Base-by-base conservation (phyloP, 2,329 filamentous ascomycete genomes). In the Arthrinium phaeospermum region DNA sequence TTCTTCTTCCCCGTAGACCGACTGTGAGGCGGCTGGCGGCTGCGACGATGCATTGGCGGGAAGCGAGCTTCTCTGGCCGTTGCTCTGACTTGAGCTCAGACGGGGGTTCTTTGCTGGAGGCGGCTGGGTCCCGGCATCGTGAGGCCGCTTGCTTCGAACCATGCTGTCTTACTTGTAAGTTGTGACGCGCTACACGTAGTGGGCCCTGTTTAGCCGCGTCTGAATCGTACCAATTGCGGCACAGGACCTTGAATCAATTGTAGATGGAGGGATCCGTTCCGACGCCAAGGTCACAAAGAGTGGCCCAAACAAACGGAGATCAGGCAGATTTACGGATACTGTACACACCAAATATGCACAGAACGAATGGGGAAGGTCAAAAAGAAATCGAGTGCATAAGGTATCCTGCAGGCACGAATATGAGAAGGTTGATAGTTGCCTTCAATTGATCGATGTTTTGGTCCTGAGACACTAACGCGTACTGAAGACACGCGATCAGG, bases 1-100 rank as follows among this genome's bases (percentile, higher is more conserved):
- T 4, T 81, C 81, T 47, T 86, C 84, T 14, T 79, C 78, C 64
- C 79, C 78, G 14, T 77, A 76, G n/a, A 74, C 72, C 19, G 67
- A 46, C 74, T 75, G 76, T 3, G 73, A 72, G n/a, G 75, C 72
- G 22, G 51, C 13, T 10, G 72, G 57, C 10, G 34, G 30, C 14
- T 30, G 51, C 5, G 51, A 57, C 30, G 51, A 34, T 34, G 14
- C 16, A 30, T 16, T 30, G 51, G 37, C 34, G 24, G 64, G 64
- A 44, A 45, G 22, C 64, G 64, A 67, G 64, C 64, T 41, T 44
- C 64, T 27, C 64, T 13, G 64, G 44, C 64, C 37, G 37, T 27
- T 30, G 12, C 19, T 68, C 67, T 68, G 67, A 8, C 67, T 68
- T 46, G 67, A 19, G 27, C 67, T 47, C 67, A 46, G 67, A 30